Percentiles rank a stretch among this genome's conserved stretches.
Evolutionary conservation across 2,329 filamentous ascomycete species (phyloP).

Genomic region (Penicillium psychrosexuale): DNA sequence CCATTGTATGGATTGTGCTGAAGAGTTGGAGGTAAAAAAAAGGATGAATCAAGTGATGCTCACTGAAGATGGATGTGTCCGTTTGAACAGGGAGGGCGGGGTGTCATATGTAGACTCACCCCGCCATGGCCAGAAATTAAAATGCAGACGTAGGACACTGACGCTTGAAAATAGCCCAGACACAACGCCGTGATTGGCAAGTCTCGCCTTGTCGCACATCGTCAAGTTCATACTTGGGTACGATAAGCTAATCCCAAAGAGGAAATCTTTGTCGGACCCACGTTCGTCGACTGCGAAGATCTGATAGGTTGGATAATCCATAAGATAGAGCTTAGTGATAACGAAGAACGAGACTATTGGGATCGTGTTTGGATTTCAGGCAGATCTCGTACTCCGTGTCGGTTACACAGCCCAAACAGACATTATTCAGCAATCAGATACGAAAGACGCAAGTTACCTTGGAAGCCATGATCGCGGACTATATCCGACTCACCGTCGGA

Average conservation of each 20-base stretch:
- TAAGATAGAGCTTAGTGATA: background rate
- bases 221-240: background rate
- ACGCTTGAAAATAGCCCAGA: background rate
- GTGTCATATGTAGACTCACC: background rate
- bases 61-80: background rate
- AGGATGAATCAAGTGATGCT: background rate
- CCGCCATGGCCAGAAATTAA: background rate
- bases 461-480: background rate
- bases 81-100: background rate
- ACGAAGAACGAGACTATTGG: background rate
- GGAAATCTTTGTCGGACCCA: constrained; percentile 29
- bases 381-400: no score
- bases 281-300: background rate
- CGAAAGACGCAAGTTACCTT: background rate
- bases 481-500: constrained; percentile 18
- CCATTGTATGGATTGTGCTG: constrained; percentile 12
- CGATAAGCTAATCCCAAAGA: constrained; percentile 16
- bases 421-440: background rate
- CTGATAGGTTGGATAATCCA: background rate
- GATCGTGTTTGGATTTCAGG: background rate
- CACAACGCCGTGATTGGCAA: constrained; percentile 5
- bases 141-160: background rate
- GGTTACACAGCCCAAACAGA: background rate
- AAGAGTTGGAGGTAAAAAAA: background rate
- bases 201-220: constrained; percentile 3